Percentiles rank a stretch among this genome's conserved stretches.
phyloP scores from a whole-genome alignment of 495 filamentous ascomycete genomes.

The Annulohypoxylon moriforme region DNA sequence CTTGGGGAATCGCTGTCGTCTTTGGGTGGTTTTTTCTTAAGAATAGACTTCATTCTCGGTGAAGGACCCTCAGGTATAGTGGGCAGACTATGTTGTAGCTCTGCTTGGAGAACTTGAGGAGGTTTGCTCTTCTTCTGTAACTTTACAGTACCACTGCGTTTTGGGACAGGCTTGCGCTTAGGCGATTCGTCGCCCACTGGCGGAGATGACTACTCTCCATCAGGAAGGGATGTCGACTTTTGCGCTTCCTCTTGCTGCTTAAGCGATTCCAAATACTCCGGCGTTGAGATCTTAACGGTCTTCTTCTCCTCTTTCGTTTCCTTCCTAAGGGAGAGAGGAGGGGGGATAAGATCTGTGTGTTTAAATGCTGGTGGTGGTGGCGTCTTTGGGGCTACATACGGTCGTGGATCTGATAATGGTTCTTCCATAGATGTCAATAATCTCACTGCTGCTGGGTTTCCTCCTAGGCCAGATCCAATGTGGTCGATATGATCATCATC shows the following conservation, averaged over 20 bases:
- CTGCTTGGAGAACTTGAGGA: conserved; percentile 6
- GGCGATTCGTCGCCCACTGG: conserved; percentile 21
- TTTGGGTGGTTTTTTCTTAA: conserved; percentile 29
- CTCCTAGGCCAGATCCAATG: conserved; percentile 48
- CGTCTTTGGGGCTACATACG: conserved; percentile 57
- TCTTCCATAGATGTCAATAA: conserved; percentile 66
- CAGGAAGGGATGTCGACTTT: conserved; percentile 8
- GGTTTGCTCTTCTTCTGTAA: conserved; percentile 55
- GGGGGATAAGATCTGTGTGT: conserved; percentile 39
- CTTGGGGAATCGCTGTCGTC: conserved; percentile 16
- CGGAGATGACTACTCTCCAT: conserved; percentile 30
- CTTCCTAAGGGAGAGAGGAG: conserved; percentile 45
- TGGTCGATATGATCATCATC: conserved; percentile 49
- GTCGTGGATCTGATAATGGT: conserved; percentile 46
- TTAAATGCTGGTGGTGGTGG: conserved; percentile 23
- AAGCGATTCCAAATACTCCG: conserved; percentile 46
- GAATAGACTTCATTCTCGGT: conserved; percentile 52
- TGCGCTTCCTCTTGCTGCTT: conserved; percentile 50
- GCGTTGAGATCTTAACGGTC: conserved; percentile 45
- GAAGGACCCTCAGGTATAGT: conserved; percentile 60
- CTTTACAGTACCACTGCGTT: conserved; percentile 53
- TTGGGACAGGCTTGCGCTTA: conserved; percentile 36
- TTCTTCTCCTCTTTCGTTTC: conserved; percentile 28
- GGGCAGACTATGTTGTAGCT: conserved; percentile 48
- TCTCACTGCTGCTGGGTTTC: conserved; percentile 57